Percentiles rank a stretch among this genome's conserved stretches.
Evolutionary conservation across 1,284 basidiomycete species (phyloP).

Genomic region (Cryptococcus jaspeensis): DNA sequence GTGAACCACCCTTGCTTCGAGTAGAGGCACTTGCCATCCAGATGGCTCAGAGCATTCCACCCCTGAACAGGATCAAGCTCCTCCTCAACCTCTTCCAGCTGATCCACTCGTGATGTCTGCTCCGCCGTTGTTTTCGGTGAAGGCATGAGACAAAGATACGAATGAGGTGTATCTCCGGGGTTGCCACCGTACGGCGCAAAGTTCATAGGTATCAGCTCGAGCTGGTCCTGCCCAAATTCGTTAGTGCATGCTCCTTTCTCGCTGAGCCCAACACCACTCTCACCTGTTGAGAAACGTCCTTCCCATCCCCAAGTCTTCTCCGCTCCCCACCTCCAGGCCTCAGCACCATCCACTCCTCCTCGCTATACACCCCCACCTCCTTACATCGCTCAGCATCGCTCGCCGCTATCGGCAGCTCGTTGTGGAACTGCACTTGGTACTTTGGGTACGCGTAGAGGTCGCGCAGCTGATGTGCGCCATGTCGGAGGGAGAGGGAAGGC

Average conservation of each 20-base stretch:
- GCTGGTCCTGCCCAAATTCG: slow-evolving; percentile 9
- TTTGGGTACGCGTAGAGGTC: slow-evolving; percentile 82
- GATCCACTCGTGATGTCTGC: slow-evolving; percentile 20
- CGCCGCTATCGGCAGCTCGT: slow-evolving; percentile 70
- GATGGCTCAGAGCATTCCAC: slow-evolving; percentile 50
- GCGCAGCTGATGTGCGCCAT: slow-evolving; percentile 47
- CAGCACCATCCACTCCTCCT: slow-evolving; percentile 71
- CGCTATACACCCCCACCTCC: slow-evolving; percentile 62
- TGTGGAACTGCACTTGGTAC: slow-evolving; percentile 75
- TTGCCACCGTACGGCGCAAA: slow-evolving; percentile 20
- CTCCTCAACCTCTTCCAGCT: slow-evolving; percentile 31
- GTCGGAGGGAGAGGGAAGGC: slow-evolving; percentile 13
- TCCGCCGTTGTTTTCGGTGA: slow-evolving; percentile 28
- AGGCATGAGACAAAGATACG: slow-evolving; percentile 49
- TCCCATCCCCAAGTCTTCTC: slow-evolving; percentile 52
- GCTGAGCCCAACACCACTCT: neutral
- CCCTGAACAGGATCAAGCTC: slow-evolving; percentile 43
- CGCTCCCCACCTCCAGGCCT: slow-evolving; percentile 47
- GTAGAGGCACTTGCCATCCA: slow-evolving; percentile 54
- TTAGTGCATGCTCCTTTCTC: neutral
- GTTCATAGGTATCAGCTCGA: slow-evolving; percentile 36
- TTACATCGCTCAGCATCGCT: slow-evolving; percentile 73
- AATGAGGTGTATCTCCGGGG: slow-evolving; percentile 9
- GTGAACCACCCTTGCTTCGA: slow-evolving; percentile 75
- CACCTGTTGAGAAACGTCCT: neutral